Evolutionary conservation across 2,329 filamentous ascomycete species (phyloP).

Genomic region (Beauveria caledonica): DNA sequence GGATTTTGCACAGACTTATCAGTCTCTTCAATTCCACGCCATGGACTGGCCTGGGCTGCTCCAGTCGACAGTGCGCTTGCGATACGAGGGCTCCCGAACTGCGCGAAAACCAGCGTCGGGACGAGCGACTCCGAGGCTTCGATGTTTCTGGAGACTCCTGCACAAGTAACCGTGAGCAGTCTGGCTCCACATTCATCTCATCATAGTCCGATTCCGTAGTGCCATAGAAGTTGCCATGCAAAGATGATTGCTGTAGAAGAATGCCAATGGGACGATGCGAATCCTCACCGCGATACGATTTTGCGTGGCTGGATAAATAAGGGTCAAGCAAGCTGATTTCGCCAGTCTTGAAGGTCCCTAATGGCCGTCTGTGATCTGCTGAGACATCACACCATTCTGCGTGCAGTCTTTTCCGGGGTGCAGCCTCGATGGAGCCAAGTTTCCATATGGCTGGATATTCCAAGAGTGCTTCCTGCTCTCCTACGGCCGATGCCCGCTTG

Average conservation of each 20-base stretch:
- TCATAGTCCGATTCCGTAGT: not conserved
- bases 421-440: not conserved
- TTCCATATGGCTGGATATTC: slow-evolving; percentile 9
- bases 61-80: slow-evolving; percentile 21
- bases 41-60: slow-evolving; percentile 25
- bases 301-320: not conserved
- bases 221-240: not conserved
- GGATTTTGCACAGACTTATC: slow-evolving; percentile 21
- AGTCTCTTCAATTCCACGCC: slow-evolving; percentile 23
- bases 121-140: not conserved
- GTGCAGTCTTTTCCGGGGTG: slow-evolving; percentile 6
- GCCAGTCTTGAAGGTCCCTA: not conserved
- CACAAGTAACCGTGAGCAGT: not conserved
- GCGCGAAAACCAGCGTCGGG: slow-evolving; percentile 16
- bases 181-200: not conserved
- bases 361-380: not conserved
- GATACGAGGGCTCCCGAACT: slow-evolving; percentile 19
- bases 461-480: not conserved
- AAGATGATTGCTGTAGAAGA: not conserved
- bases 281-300: not conserved
- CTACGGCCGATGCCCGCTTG: slow-evolving; percentile 13
- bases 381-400: slow-evolving; percentile 10
- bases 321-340: slow-evolving; percentile 5
- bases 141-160: not conserved
- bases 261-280: not conserved